Percentiles rank a stretch among this genome's conserved stretches.
Evolutionary conservation across 371 early-diverging fungal genomes (phyloP).

Genomic region (Circinella umbellata): DNA sequence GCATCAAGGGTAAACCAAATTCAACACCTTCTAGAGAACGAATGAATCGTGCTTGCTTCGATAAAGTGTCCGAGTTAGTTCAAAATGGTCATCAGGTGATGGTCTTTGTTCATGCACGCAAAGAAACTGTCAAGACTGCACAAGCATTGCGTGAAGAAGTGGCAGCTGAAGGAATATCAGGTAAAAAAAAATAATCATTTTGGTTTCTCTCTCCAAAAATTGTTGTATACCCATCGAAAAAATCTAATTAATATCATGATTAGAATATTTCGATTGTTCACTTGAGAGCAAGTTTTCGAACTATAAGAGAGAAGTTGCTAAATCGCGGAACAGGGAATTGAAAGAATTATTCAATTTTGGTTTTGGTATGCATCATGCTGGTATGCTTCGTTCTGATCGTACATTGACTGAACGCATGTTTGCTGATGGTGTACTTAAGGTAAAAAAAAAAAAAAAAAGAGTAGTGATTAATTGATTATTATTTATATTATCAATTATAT

Average conservation of each 20-base stretch:
- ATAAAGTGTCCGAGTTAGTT: conserved; percentile 79
- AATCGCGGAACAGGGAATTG: conserved; percentile 85
- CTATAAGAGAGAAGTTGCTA: conserved; percentile 48
- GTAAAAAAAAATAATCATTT: conserved; percentile 28
- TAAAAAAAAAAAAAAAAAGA: conserved; percentile 10
- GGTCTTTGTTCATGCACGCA: conserved; percentile 98
- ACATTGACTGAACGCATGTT: conserved; percentile 90
- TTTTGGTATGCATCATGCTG: conserved; percentile 98
- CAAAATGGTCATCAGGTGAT: conserved; percentile 94
- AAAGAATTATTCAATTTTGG: conserved; percentile 83
- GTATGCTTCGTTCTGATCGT: conserved; percentile 94
- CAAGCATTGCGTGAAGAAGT: conserved; percentile 84
- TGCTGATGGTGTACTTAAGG: conserved; percentile 83
- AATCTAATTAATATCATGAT: not conserved
- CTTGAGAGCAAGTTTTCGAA: conserved; percentile 32
- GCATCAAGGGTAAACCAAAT: conserved; percentile 90
- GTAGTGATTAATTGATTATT: no score
- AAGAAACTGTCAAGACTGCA: conserved; percentile 95
- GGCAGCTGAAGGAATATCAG: conserved; percentile 55
- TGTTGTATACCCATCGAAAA: no score
- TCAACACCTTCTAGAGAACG: conserved; percentile 63
- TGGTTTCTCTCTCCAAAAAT: no score
- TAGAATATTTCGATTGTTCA: conserved; percentile 51
- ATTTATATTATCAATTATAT: no score
- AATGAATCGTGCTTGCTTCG: conserved; percentile 87